Evolutionary conservation across 768 basidiomycete genomes (phyloP).

Genomic region (Grammothele lineata): DNA sequence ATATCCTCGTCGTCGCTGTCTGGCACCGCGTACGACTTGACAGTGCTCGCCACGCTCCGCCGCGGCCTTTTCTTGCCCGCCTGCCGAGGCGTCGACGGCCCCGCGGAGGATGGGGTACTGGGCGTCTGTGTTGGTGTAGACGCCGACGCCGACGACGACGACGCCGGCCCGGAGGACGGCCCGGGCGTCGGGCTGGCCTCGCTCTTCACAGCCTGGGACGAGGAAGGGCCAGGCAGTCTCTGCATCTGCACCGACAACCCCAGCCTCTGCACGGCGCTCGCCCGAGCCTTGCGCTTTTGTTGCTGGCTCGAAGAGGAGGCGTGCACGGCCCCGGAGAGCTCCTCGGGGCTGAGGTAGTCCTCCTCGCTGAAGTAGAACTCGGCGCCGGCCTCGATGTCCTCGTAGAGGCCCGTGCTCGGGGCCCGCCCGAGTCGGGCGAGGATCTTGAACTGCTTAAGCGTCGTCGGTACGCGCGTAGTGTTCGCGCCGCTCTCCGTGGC

Average conservation of each 20-base stretch:
- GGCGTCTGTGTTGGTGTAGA: not conserved
- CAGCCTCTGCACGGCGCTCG: conserved; percentile 9
- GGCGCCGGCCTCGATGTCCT: conserved; percentile 60
- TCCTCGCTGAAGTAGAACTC: conserved; percentile 68
- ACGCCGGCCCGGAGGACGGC: conserved; percentile 14
- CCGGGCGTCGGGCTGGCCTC: conserved; percentile 33
- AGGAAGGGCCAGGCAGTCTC: too few relatives aligned
- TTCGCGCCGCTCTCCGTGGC: conserved; percentile 1
- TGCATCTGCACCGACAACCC: too few relatives aligned
- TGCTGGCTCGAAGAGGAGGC: not conserved
- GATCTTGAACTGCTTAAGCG: conserved; percentile 73
- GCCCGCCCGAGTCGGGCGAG: conserved; percentile 61
- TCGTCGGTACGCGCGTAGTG: conserved; percentile 54
- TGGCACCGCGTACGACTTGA: conserved; percentile 60
- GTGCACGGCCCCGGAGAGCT: conserved; percentile 15
- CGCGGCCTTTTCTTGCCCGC: conserved; percentile 51
- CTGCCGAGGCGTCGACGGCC: not conserved
- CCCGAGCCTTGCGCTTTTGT: conserved; percentile 10
- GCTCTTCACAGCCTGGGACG: conserved; percentile 9
- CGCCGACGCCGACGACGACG: not conserved
- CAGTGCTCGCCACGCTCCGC: conserved; percentile 45
- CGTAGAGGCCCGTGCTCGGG: conserved; percentile 41
- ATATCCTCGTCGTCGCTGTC: conserved; percentile 70
- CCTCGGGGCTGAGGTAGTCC: conserved; percentile 50
- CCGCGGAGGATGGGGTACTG: too few relatives aligned